Evolutionary conservation across 2,329 filamentous ascomycete genomes (phyloP).

Genomic region (Apiospora pterosperma): DNA sequence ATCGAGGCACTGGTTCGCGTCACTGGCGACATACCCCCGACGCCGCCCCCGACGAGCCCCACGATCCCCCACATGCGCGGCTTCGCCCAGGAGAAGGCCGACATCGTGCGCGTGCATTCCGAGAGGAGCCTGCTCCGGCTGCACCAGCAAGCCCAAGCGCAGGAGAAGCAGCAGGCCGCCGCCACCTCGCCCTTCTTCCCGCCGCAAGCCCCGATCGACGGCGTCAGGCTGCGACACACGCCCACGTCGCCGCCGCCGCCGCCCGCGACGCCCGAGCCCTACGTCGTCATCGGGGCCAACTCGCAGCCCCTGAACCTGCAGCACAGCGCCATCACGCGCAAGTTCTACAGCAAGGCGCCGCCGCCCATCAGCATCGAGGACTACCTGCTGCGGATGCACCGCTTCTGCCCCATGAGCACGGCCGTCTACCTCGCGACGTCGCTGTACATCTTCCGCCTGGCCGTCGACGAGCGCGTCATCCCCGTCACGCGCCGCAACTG

Average conservation of each 20-base stretch:
- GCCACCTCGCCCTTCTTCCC: constrained; percentile 15
- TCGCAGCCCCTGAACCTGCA: constrained; percentile 73
- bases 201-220: constrained; percentile 43
- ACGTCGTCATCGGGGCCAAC: constrained; percentile 63
- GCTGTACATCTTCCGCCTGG: constrained; percentile 80
- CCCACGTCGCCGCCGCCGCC: constrained; percentile 22
- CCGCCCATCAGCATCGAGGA: constrained; percentile 80
- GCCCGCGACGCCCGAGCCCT: constrained; percentile 40
- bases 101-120: constrained; percentile 55
- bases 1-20: constrained; percentile 68
- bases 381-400: constrained; percentile 83
- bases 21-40: constrained; percentile 77
- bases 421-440: constrained; percentile 90
- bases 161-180: constrained; percentile 15
- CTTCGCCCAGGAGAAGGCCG: constrained; percentile 60
- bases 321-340: constrained; percentile 80
- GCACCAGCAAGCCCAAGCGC: constrained; percentile 35
- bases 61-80: constrained; percentile 63
- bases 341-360: constrained; percentile 87
- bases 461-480: constrained; percentile 72
- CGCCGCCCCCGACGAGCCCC: constrained; percentile 64
- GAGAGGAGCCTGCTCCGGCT: constrained; percentile 49
- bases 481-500: constrained; percentile 80
- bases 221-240: constrained; percentile 45
- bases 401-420: constrained; percentile 89